Conservation (phyloP, 1,284 basidiomycete genomes). For the Salmacisia buchloeana region DNA sequence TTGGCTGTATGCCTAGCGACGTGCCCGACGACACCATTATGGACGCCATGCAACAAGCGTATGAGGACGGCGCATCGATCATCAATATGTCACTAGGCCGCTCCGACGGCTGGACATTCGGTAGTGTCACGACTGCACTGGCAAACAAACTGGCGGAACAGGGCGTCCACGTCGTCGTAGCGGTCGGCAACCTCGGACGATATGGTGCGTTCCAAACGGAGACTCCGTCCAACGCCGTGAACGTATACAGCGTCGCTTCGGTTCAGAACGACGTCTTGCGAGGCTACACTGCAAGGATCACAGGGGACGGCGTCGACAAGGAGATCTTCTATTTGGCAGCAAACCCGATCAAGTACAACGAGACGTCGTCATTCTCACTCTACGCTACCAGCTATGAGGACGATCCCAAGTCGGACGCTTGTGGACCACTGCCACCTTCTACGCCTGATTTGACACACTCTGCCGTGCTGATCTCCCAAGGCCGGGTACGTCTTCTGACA, state of each 20-base stretch:
- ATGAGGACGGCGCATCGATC: slow-evolving; percentile 54
- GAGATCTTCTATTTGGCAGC: slow-evolving; percentile 25
- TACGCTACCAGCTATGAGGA: slow-evolving; percentile 29
- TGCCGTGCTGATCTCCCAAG: too few relatives aligned
- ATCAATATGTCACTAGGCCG: slow-evolving; percentile 63
- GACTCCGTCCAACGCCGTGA: slow-evolving; percentile 49
- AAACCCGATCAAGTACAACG: slow-evolving; percentile 22
- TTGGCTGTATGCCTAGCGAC: slow-evolving; percentile 50
- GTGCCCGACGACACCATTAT: slow-evolving; percentile 51
- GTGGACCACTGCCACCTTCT: too few relatives aligned
- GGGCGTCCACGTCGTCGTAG: slow-evolving; percentile 31
- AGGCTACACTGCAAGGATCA: slow-evolving; percentile 22
- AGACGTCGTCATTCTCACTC: slow-evolving; percentile 23
- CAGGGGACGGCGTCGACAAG: slow-evolving; percentile 14
- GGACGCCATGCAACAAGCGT: slow-evolving; percentile 41
- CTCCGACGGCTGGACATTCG: slow-evolving; percentile 24
- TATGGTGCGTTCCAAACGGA: slow-evolving; percentile 51
- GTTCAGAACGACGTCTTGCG: slow-evolving; percentile 43
- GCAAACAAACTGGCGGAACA: slow-evolving; percentile 20
- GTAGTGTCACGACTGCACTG: slow-evolving; percentile 19
- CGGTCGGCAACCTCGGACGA: slow-evolving; percentile 52
- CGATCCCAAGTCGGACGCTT: too few relatives aligned
- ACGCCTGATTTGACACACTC: too few relatives aligned
- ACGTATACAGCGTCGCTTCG: slow-evolving; percentile 41
- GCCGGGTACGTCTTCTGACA: too few relatives aligned